Conservation (phyloP, 2,329 filamentous ascomycete genomes). For the Metarhizium brunneum region DNA sequence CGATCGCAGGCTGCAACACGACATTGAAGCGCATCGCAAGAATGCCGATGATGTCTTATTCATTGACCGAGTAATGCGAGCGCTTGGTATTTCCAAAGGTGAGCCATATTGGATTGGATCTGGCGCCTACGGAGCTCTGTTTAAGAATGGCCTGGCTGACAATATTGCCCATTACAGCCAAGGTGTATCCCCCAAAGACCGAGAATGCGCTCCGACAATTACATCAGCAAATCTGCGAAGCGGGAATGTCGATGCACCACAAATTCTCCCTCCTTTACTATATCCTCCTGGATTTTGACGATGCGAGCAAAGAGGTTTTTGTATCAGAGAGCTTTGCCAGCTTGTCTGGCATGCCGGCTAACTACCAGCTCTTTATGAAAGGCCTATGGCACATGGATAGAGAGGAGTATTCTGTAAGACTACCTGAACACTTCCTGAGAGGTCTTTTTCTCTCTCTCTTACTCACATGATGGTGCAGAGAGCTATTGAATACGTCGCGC, state of each 20-base stretch:
- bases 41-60: constrained; percentile 63
- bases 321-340: constrained; percentile 48
- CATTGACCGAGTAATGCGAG: constrained; percentile 66
- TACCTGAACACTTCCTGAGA: background rate
- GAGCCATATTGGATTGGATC: constrained; percentile 7
- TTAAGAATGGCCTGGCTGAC: background rate
- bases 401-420: constrained; percentile 51
- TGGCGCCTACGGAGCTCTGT: background rate
- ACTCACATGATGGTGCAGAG: constrained; percentile 27
- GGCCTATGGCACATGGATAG: constrained; percentile 76
- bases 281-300: constrained; percentile 65
- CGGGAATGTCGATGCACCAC: constrained; percentile 58
- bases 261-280: constrained; percentile 81
- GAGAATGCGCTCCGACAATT: constrained; percentile 59
- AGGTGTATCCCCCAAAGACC: constrained; percentile 65
- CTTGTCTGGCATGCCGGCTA: constrained; percentile 57
- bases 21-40: constrained; percentile 59
- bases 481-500: constrained; percentile 67
- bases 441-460: too few species aligned
- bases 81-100: constrained; percentile 64
- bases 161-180: constrained; percentile 26
- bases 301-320: constrained; percentile 39
- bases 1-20: constrained; percentile 48
- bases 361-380: constrained; percentile 72
- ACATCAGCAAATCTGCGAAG: constrained; percentile 59